Percentiles rank a stretch among this genome's conserved stretches.
phyloP scores from a whole-genome alignment of 1,284 basidiomycete species.

The Peniophora sp. region DNA sequence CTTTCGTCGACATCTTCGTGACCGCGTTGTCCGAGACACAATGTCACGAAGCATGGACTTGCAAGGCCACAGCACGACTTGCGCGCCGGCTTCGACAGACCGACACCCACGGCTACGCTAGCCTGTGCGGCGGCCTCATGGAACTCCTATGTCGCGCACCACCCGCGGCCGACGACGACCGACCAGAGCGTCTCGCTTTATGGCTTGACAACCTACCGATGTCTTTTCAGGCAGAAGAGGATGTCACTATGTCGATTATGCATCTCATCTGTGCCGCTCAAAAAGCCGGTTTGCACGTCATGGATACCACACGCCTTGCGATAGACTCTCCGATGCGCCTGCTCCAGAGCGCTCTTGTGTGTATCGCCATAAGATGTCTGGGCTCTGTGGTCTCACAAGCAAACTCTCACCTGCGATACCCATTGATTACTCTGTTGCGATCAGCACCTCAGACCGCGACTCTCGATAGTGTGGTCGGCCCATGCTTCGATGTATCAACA shows the following conservation, averaged over 20 bases:
- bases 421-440: slow-evolving; percentile 15
- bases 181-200: slow-evolving; percentile 16
- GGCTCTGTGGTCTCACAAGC: slow-evolving; percentile 11
- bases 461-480: slow-evolving; percentile 20
- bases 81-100: slow-evolving; percentile 19
- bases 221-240: slow-evolving; percentile 2
- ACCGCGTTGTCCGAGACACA: slow-evolving; percentile 8
- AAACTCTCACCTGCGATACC: slow-evolving; percentile 1
- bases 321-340: neutral
- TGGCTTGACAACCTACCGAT: slow-evolving; percentile 14
- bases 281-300: slow-evolving; percentile 9
- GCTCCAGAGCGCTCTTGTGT: slow-evolving; percentile 14
- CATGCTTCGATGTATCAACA: neutral
- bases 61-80: slow-evolving; percentile 27
- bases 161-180: slow-evolving; percentile 2
- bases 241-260: slow-evolving; percentile 10
- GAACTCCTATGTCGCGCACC: slow-evolving; percentile 1
- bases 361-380: slow-evolving; percentile 21
- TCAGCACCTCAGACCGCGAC: slow-evolving; percentile 21
- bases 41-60: slow-evolving; percentile 27
- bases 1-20: slow-evolving; percentile 15
- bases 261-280: slow-evolving; percentile 14
- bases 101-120: slow-evolving; percentile 18
- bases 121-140: slow-evolving; percentile 12
- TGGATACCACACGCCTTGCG: neutral